phyloP scores from a whole-genome alignment of 2,329 filamentous ascomycete species.

The Colletotrichum sidae region DNA sequence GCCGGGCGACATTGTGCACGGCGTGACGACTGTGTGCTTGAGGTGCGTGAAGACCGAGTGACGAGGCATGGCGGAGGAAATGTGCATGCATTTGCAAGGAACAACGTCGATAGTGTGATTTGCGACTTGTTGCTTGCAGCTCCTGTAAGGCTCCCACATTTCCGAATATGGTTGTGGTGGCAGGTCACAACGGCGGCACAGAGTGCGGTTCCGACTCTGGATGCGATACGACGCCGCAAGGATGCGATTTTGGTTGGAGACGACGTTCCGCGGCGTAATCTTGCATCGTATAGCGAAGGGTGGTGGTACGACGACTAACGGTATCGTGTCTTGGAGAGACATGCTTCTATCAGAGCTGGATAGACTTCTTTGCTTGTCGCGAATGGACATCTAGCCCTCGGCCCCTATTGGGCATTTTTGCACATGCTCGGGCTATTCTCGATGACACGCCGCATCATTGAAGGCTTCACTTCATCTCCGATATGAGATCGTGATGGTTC shows the following conservation, averaged over 20 bases:
- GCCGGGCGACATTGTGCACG: conserved; percentile 4
- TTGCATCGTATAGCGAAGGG: conserved; percentile 9
- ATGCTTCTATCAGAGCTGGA: conserved; percentile 8
- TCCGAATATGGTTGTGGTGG: neutral
- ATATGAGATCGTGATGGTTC: too few relatives aligned
- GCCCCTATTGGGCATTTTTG: too few relatives aligned
- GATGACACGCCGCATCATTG: too few relatives aligned
- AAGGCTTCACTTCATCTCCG: too few relatives aligned
- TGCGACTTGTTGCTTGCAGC: neutral
- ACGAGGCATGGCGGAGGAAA: conserved; percentile 2
- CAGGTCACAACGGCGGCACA: neutral
- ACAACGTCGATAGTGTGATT: neutral
- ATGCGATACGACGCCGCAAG: conserved; percentile 17
- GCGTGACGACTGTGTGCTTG: conserved; percentile 6
- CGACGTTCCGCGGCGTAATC: conserved; percentile 23
- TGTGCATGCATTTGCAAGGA: conserved; percentile 19
- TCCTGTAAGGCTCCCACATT: conserved; percentile 9
- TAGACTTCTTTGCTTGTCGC: too few relatives aligned
- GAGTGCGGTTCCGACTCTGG: conserved; percentile 9
- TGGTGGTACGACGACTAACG: neutral
- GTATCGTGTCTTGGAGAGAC: neutral
- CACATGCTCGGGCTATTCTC: too few relatives aligned
- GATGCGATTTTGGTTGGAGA: conserved; percentile 23
- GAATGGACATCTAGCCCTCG: too few relatives aligned
- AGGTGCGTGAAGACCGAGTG: conserved; percentile 19